These are phyloP conservation scores for Pythium vanterpoolii DNA, from an alignment of 352 stramenopile species.

Conservation along the genomic window DNA sequence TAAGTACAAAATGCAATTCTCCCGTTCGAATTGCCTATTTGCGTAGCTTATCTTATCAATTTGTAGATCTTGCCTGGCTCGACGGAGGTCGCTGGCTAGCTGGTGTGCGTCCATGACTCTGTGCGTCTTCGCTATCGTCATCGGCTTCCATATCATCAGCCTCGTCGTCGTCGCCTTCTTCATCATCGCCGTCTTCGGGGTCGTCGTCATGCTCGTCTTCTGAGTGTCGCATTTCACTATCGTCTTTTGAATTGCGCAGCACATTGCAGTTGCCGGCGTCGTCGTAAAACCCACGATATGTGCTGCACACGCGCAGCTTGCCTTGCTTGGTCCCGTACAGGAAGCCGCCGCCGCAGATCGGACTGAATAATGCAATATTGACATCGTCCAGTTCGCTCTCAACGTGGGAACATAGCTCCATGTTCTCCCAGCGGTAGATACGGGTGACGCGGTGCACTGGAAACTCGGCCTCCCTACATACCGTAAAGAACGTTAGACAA, in stretches of 20 bases:
- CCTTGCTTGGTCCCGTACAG: slow-evolving; percentile 98
- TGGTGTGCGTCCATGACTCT: slow-evolving; percentile 1
- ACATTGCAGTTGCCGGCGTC: slow-evolving; percentile 84
- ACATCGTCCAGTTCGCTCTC: slow-evolving; percentile 94
- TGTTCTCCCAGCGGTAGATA: slow-evolving; percentile 89
- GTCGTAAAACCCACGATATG: slow-evolving; percentile 68
- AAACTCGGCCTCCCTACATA: slow-evolving; percentile 69
- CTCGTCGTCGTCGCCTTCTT: slow-evolving; percentile 13
- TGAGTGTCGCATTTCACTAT: slow-evolving; percentile 1
- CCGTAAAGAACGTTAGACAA: slow-evolving; percentile 1
- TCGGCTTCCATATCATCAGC: slow-evolving; percentile 22
- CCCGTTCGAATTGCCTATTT: no score
- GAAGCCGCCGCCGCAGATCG: slow-evolving; percentile 94
- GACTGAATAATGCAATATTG: slow-evolving; percentile 98
- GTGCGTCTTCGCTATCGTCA: background rate
- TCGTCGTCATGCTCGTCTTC: slow-evolving; percentile 15
- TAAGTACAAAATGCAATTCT: no score
- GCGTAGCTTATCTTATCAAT: no score
- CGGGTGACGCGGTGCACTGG: slow-evolving; percentile 81
- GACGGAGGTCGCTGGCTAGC: slow-evolving; percentile 2
- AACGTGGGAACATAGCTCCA: slow-evolving; percentile 82
- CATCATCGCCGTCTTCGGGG: slow-evolving; percentile 11
- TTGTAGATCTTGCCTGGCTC: no score
- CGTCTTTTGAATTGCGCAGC: slow-evolving; percentile 34
- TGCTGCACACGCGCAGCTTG: slow-evolving; percentile 88